Base-by-base conservation (phyloP, 106 monocot genomes). In the Apostasia shenzhenica region DNA sequence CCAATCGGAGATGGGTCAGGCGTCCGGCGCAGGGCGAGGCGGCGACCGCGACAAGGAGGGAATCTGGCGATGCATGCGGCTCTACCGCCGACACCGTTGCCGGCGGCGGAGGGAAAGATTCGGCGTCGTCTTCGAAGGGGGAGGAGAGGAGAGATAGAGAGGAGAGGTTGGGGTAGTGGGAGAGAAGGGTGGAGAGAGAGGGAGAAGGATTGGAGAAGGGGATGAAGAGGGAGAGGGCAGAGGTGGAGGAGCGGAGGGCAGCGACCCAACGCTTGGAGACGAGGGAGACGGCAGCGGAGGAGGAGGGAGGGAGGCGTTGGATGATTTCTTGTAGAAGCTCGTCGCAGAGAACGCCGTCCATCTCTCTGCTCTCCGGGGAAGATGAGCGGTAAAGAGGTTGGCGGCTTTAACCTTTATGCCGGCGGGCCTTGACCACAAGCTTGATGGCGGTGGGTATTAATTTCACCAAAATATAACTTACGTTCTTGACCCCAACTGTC, bases 271-370 rank as follows among this genome's bases (percentile, higher is more conserved):
- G 83, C 26, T 65, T 59, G 76, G 86, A 91, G 69, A 91, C 90
- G 39, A 91, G 83, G n/a, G 83, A 78, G 51, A 81, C 68, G n/a
- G 83, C 61, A 2, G 78, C 51, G 49, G 73, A 68, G 26, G 86
- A 72, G 48, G 90, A 79, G 2, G 73, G 62, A 38, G 90, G 86
- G 5, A 91, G 79, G 12, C 81, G 78, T 12, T 48, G 76, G 67
- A 91, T 42, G 61, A 91, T 84, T 54, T 83, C 81, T 44, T 86
- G 76, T 8, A 91, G 72, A 12, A 91, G 73, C 73, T 86, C 90
- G 58, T 91, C 90, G 83, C 83, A 91, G 8, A 91, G 71, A 41
- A 74, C 73, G 5, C 12, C 45, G 46, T 84, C 83, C 83, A 80
- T 80, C 26, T 8, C 66, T 48, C 5, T 48, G n/a, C 26, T 7